Evolutionary conservation across 805 yeast genomes (phyloP).

Genomic region (Monosporozyma yasuniensis): DNA sequence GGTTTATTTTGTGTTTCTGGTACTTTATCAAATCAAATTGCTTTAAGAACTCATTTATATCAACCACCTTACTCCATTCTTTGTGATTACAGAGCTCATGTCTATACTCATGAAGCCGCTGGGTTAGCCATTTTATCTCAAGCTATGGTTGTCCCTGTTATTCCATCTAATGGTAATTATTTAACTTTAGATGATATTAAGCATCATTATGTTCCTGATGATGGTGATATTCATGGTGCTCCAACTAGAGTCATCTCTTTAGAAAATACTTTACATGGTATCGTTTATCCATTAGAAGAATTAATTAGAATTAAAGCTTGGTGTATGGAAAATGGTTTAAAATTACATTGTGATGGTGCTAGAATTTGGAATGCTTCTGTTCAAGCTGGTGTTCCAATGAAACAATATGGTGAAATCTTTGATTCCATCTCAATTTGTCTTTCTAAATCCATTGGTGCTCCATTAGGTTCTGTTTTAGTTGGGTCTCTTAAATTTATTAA

Average conservation of each 20-base stretch:
- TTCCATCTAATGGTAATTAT: constrained; percentile 66
- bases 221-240: constrained; percentile 79
- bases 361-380: constrained; percentile 85
- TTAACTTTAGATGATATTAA: constrained; percentile 73
- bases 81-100: constrained; percentile 82
- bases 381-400: constrained; percentile 51
- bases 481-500: constrained; percentile 50
- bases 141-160: constrained; percentile 83
- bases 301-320: constrained; percentile 59
- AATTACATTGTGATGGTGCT: constrained; percentile 90
- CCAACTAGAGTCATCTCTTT: constrained; percentile 79
- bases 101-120: constrained; percentile 79
- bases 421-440: constrained; percentile 87
- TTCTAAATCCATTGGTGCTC: constrained; percentile 88
- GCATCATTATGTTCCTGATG: constrained; percentile 53
- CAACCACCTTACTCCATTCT: constrained; percentile 74
- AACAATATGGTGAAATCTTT: constrained; percentile 64
- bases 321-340: constrained; percentile 50
- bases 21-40: constrained; percentile 84
- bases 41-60: constrained; percentile 58
- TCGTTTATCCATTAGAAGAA: constrained; percentile 72
- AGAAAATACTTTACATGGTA: constrained; percentile 85
- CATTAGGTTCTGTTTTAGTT: constrained; percentile 82
- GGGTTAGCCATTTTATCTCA: constrained; percentile 84
- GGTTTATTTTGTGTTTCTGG: constrained; percentile 84